Evolutionary conservation across 768 basidiomycete genomes (phyloP), one percentile per base, ranked within the genome.

Genomic region (Pulveroboletus sp.): DNA sequence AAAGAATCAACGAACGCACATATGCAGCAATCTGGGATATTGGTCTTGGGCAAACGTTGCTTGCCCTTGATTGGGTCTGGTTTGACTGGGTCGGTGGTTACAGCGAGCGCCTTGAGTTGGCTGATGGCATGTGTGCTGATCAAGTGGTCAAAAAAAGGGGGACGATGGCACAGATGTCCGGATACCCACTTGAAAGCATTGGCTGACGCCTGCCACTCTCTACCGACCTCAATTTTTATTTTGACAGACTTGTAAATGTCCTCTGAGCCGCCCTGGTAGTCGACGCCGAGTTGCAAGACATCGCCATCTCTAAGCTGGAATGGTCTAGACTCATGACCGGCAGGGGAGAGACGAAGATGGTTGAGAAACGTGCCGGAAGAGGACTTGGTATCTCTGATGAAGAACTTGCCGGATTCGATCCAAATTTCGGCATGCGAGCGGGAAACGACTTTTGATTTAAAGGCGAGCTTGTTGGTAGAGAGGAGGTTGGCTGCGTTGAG

Each of bases 181-280:
- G 39, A 17, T 35, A 42, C 57, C 32, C 13, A 60, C 53, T 98
- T 99, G 90, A 96, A 99, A 37, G 84, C 88, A 72, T 97, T 97
- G 0, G 84, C 81, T 0, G 73, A 79, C 2, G 83, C 73, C 67
- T 96, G 93, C 95, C 93, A 97, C 67, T 93, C 93, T 53, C 94
- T 72, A 8, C 83, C 82, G 15, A 97, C 68, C 70, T 99, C 95
- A 44, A 97, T 75, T 57, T 89, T 79, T 65, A 99, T 96, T 80
- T 95, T 97, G 51, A 98, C 91, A 51, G 89, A 91, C 72, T 96
- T 88, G 69, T 95, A 97, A 46, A 95, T 93, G 68, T 97, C 94
- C 73, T 97, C 93, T 7, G 89, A 82, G 0, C 95, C 95, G 6
- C 95, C 95, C 68, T 97, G 94, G 70, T 96, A 99, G 66, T 98